Percentiles rank a stretch among this genome's conserved stretches.
Evolutionary conservation across 352 stramenopile genomes (phyloP).

Genomic region (Nannochloropsis limnetica): DNA sequence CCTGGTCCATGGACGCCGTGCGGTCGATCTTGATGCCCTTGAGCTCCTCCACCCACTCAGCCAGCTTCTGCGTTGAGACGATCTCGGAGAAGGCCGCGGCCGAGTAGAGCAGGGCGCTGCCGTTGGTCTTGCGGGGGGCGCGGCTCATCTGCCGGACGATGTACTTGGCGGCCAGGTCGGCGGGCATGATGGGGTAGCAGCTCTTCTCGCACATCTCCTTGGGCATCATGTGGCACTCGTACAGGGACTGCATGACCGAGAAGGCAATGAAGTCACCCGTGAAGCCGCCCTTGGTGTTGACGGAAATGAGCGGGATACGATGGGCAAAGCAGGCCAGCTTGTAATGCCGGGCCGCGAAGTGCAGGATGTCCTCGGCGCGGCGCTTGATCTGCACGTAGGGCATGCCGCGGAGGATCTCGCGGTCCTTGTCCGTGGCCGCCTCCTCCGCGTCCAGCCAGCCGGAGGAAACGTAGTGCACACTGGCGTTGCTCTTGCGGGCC

Average conservation of each 20-base stretch:
- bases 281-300: slow-evolving; percentile 28
- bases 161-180: slow-evolving; percentile 17
- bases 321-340: not conserved
- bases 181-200: slow-evolving; percentile 28
- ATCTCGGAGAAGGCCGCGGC: slow-evolving; percentile 2
- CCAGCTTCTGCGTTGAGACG: not conserved
- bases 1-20: not conserved
- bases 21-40: slow-evolving; percentile 27
- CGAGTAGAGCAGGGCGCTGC: not conserved
- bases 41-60: slow-evolving; percentile 29
- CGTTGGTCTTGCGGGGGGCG: slow-evolving; percentile 9
- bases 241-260: slow-evolving; percentile 30
- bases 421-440: slow-evolving; percentile 7
- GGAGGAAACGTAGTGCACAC: slow-evolving; percentile 20
- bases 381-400: slow-evolving; percentile 28
- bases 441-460: slow-evolving; percentile 23
- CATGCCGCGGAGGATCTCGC: slow-evolving; percentile 6
- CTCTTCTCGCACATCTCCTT: slow-evolving; percentile 34
- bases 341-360: slow-evolving; percentile 1
- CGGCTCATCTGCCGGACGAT: slow-evolving; percentile 27
- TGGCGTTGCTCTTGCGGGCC: slow-evolving; percentile 9
- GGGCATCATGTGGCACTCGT: slow-evolving; percentile 29
- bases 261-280: not conserved
- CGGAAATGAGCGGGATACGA: slow-evolving; percentile 10
- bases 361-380: slow-evolving; percentile 16